Conservation (phyloP, 257 asterid species). For the Solanum acaule region DNA sequence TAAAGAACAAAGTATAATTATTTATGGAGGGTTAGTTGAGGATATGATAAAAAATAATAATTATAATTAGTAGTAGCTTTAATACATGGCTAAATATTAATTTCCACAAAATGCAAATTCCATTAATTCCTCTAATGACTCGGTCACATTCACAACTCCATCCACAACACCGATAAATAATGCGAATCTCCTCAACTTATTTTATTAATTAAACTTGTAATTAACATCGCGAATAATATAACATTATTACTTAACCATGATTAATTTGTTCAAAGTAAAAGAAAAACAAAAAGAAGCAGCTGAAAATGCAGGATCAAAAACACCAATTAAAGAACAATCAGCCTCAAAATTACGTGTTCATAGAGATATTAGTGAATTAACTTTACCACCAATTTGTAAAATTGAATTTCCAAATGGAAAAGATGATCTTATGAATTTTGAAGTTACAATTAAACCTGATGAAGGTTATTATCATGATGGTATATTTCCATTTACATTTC, state of each 20-base stretch:
- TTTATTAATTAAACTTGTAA: background rate
- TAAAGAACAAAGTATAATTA: no score
- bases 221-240: background rate
- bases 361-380: constrained; percentile 71
- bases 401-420: constrained; percentile 79
- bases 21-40: background rate
- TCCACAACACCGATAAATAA: background rate
- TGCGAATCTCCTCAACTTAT: background rate
- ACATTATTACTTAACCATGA: background rate
- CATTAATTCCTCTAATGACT: background rate
- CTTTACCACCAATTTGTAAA: constrained; percentile 64
- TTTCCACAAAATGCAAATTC: background rate
- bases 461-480: constrained; percentile 83
- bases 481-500: constrained; percentile 66
- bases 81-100: background rate
- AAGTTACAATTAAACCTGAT: constrained; percentile 75
- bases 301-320: background rate
- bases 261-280: background rate
- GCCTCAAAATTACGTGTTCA: background rate
- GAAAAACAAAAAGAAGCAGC: background rate
- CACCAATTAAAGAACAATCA: background rate
- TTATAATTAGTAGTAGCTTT: no score
- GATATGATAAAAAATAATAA: no score
- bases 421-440: constrained; percentile 91
- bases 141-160: background rate